These are phyloP conservation scores for Casaregolazyma lundiana DNA, from an alignment of 1,139 yeast genomes.

Conservation along the genomic window DNA sequence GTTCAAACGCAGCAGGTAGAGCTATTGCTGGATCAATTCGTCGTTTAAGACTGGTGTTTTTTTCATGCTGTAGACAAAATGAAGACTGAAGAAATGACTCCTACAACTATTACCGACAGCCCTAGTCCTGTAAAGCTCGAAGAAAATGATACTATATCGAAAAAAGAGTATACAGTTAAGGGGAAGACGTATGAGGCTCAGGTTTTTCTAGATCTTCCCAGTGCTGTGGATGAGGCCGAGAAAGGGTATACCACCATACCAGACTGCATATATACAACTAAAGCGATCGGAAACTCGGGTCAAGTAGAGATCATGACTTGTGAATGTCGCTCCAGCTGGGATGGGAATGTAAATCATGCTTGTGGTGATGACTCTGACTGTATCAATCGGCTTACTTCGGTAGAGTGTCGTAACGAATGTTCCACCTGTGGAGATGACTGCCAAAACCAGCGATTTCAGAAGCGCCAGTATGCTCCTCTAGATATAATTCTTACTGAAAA, in stretches of 20 bases:
- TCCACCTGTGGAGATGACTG: conserved; percentile 74
- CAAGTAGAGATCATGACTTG: conserved; percentile 81
- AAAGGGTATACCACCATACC: conserved; percentile 50
- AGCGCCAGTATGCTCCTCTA: conserved; percentile 60
- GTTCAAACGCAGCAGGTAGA: background rate
- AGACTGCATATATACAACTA: conserved; percentile 58
- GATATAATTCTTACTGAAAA: conserved; percentile 73
- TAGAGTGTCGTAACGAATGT: conserved; percentile 78
- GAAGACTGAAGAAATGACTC: background rate
- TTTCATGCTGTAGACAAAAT: background rate
- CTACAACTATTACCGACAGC: background rate
- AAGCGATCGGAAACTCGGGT: conserved; percentile 60
- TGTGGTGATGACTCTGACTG: conserved; percentile 87
- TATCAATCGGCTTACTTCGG: conserved; percentile 84
- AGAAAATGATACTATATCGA: background rate
- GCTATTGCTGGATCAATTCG: background rate
- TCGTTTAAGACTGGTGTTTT: background rate
- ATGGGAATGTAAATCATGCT: conserved; percentile 51
- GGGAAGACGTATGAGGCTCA: conserved; percentile 14
- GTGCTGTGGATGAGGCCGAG: conserved; percentile 69
- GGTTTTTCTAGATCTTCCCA: conserved; percentile 47
- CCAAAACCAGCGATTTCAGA: conserved; percentile 84
- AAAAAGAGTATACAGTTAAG: background rate
- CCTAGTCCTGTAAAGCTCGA: conserved; percentile 1
- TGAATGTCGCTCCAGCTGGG: conserved; percentile 64